Evolutionary conservation across 352 stramenopile genomes (phyloP).

Genomic region (Phytophthora sojae): DNA sequence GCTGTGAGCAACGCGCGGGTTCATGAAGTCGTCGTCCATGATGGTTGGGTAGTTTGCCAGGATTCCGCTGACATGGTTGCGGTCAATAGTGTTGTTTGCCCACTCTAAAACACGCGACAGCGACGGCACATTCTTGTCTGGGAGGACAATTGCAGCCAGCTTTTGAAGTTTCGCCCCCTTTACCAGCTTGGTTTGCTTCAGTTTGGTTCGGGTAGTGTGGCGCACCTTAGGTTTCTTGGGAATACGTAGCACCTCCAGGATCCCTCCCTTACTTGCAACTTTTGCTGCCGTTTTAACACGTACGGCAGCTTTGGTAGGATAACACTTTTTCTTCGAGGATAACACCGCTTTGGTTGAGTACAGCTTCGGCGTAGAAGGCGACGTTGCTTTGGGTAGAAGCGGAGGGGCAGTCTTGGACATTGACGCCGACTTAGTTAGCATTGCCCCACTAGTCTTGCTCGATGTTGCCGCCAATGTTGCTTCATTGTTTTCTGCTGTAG

Average conservation of each 20-base stretch:
- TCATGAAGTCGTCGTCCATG: background rate
- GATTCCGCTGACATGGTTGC: background rate
- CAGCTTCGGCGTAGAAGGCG: background rate
- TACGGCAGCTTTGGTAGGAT: background rate
- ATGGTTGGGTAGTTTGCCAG: background rate
- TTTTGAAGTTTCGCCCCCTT: background rate
- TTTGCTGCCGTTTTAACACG: background rate
- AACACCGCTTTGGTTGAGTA: background rate
- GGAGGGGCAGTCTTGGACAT: background rate
- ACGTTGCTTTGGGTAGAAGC: background rate
- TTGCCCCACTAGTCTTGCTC: background rate
- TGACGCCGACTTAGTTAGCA: background rate
- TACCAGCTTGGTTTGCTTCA: background rate
- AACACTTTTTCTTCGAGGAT: background rate
- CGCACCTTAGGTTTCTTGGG: background rate
- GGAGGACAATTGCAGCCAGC: background rate
- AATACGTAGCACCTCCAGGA: background rate
- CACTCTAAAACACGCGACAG: too few species aligned
- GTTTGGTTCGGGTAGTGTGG: background rate
- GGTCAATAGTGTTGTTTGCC: too few species aligned
- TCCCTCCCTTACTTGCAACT: background rate
- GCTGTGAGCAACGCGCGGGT: background rate
- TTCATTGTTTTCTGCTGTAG: background rate
- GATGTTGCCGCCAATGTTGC: background rate
- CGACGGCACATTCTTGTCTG: background rate